These are phyloP conservation scores for Oropetium thomaeum DNA, from an alignment of 176 grass and related monocot genomes.

Conservation along the genomic window DNA sequence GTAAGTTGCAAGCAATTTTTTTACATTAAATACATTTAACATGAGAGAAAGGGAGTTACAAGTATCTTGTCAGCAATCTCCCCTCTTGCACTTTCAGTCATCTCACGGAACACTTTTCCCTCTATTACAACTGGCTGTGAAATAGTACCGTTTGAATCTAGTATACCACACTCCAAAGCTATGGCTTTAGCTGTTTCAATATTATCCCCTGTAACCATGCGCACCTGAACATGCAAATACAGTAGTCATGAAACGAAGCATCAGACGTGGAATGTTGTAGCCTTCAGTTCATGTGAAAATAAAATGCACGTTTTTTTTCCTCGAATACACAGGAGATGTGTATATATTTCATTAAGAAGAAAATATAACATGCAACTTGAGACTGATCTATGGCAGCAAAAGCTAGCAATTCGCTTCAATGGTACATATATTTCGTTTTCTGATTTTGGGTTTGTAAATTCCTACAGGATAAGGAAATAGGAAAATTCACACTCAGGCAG, in stretches of 20 bases:
- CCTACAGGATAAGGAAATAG: background rate
- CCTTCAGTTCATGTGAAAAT: too few species aligned
- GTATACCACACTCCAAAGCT: constrained; percentile 95
- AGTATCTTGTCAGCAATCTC: constrained; percentile 70
- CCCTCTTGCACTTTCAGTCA: constrained; percentile 58
- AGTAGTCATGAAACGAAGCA: background rate
- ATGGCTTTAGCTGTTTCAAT: constrained; percentile 95
- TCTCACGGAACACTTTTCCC: constrained; percentile 76
- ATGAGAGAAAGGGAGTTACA: constrained; percentile 41
- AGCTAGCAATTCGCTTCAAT: background rate
- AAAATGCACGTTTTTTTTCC: too few species aligned
- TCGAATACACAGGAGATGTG: too few species aligned
- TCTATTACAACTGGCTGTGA: constrained; percentile 66
- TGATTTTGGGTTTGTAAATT: background rate
- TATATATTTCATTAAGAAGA: too few species aligned
- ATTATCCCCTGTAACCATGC: constrained; percentile 98
- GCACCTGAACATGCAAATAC: constrained; percentile 56
- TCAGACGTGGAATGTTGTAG: too few species aligned
- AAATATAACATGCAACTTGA: background rate
- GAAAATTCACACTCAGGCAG: background rate
- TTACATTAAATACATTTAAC: background rate
- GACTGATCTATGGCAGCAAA: background rate
- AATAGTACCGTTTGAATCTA: constrained; percentile 38
- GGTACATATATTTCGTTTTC: background rate
- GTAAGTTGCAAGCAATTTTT: constrained; percentile 3